phyloP scores from a whole-genome alignment of 2,329 filamentous ascomycete species.

The Cordyceps pruinosa region DNA sequence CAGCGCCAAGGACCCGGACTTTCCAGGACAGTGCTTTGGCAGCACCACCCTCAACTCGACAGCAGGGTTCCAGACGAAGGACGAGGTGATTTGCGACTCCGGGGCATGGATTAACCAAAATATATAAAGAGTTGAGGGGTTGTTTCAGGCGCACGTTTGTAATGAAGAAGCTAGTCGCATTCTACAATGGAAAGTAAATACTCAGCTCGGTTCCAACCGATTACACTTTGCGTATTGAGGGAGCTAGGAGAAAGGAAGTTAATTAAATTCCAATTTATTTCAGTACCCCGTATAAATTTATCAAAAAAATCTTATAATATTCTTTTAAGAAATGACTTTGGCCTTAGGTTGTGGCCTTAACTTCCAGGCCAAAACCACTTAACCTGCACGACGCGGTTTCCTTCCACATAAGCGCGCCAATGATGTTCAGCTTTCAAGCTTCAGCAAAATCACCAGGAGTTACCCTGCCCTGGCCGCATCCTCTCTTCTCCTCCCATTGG shows the following conservation, averaged over 20 bases:
- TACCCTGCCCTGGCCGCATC: not conserved
- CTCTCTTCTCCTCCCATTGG: not conserved
- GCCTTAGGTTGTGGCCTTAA: not conserved
- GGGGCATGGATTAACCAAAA: conserved; percentile 13
- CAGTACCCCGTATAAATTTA: no score
- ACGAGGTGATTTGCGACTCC: conserved; percentile 12
- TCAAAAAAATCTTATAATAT: no score
- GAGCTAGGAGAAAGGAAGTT: no score
- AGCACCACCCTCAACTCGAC: conserved; percentile 7
- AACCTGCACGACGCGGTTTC: conserved; percentile 5
- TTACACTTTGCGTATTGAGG: no score
- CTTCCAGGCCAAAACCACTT: conserved; percentile 5
- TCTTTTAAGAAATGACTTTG: no score
- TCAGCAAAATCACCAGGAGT: not conserved
- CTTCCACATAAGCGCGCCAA: not conserved
- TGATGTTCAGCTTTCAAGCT: not conserved
- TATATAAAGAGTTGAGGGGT: not conserved
- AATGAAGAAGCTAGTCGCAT: not conserved
- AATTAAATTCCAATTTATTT: no score
- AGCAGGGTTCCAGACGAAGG: not conserved
- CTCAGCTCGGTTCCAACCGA: no score
- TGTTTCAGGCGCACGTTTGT: not conserved
- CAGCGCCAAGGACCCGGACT: conserved; percentile 5
- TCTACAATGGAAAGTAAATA: no score
- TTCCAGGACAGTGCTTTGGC: conserved; percentile 14